These are phyloP conservation scores for Aureobasidium sp. DNA, from an alignment of 2,329 filamentous ascomycete species.

Conservation along the genomic window DNA sequence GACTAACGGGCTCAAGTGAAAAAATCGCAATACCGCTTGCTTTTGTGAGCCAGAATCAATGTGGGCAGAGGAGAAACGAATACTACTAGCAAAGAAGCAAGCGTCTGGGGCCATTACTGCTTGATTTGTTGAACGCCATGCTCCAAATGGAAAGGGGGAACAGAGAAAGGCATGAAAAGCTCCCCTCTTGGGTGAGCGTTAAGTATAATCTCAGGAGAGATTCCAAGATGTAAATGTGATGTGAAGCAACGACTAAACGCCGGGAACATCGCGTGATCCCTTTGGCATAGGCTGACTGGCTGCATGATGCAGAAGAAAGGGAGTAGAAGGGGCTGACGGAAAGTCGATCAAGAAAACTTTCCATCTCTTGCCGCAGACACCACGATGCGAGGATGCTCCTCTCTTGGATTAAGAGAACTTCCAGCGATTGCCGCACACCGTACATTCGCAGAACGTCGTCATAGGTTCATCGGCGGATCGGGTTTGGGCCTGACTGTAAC, in stretches of 20 bases:
- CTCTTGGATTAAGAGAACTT: constrained; percentile 32
- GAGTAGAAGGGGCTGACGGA: no score
- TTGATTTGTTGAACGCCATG: background rate
- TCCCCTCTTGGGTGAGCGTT: background rate
- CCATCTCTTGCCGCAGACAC: no score
- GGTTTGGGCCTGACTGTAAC: constrained; percentile 94
- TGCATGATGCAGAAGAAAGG: no score
- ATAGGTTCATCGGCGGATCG: constrained; percentile 86
- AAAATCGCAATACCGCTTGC: background rate
- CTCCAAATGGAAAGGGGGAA: background rate
- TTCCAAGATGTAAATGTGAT: no score
- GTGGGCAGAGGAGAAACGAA: background rate
- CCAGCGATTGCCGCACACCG: constrained; percentile 43
- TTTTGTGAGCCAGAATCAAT: background rate
- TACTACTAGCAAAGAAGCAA: background rate
- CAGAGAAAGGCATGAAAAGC: background rate
- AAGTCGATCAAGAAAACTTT: no score
- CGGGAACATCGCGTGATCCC: no score
- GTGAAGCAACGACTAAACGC: no score
- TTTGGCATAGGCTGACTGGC: no score
- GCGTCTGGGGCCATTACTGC: background rate
- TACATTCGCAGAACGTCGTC: constrained; percentile 49
- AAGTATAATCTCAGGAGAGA: no score
- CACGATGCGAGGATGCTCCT: no score
- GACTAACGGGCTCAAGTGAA: background rate